Conservation (phyloP, 371 early-diverging fungal genomes). For the Mucor plumbeus region DNA sequence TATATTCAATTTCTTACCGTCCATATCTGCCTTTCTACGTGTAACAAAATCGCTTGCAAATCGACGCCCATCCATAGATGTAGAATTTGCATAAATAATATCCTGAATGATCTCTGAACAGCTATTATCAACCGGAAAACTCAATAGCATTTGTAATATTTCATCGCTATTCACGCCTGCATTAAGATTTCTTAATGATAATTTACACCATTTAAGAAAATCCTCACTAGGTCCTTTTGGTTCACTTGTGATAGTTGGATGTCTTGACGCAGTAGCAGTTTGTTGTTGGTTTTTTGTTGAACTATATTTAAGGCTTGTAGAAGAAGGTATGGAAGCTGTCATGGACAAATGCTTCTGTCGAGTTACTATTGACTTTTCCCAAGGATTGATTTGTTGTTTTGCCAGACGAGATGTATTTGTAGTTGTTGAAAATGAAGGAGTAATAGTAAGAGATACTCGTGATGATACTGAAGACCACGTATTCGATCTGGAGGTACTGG, state of each 20-base stretch:
- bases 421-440: constrained; percentile 6
- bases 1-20: constrained; percentile 34
- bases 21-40: constrained; percentile 67
- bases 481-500: constrained; percentile 4
- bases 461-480: constrained; percentile 19
- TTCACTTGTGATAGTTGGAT: constrained; percentile 3
- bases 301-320: not conserved
- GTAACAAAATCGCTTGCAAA: constrained; percentile 77
- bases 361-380: constrained; percentile 5
- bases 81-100: constrained; percentile 68
- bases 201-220: constrained; percentile 72
- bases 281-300: not conserved
- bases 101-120: constrained; percentile 74
- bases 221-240: constrained; percentile 62
- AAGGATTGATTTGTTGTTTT: not conserved
- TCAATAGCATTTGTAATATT: constrained; percentile 71
- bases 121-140: constrained; percentile 69
- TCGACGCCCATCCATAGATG: constrained; percentile 68
- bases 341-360: constrained; percentile 22
- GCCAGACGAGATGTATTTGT: not conserved
- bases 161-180: constrained; percentile 64
- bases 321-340: constrained; percentile 4
- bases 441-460: not conserved
- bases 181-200: constrained; percentile 60
- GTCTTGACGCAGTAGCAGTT: not conserved